Evolutionary conservation across 2,329 filamentous ascomycete species (phyloP).

Genomic region (Pleoardoris graminearum): DNA sequence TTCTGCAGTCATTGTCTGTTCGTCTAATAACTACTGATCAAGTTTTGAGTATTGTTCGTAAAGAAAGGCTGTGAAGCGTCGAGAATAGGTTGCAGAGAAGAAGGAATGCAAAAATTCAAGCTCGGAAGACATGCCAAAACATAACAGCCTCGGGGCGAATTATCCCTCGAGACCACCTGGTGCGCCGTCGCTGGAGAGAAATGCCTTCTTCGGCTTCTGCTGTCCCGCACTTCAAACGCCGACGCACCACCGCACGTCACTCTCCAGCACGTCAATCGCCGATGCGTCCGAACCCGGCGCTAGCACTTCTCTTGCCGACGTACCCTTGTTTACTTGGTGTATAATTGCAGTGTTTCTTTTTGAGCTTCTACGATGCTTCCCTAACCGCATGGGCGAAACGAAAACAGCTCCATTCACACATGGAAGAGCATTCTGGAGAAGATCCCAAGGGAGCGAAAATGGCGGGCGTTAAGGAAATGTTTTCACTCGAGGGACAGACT

Average conservation of each 20-base stretch:
- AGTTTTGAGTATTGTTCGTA: too few species aligned
- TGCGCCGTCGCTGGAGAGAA: slow-evolving; percentile 28
- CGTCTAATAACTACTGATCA: background rate
- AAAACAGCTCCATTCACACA: background rate
- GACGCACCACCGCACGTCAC: slow-evolving; percentile 16
- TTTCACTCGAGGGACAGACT: slow-evolving; percentile 55
- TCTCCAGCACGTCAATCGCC: slow-evolving; percentile 14
- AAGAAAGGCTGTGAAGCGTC: background rate
- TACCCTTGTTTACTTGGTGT: background rate
- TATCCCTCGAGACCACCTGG: slow-evolving; percentile 21
- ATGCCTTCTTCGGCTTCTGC: slow-evolving; percentile 38
- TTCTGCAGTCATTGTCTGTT: slow-evolving; percentile 26
- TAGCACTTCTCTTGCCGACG: slow-evolving; percentile 3
- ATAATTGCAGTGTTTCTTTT: background rate
- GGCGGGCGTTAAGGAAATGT: slow-evolving; percentile 47
- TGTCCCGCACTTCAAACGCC: slow-evolving; percentile 33
- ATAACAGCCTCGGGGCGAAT: slow-evolving; percentile 21
- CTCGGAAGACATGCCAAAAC: background rate
- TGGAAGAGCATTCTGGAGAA: background rate
- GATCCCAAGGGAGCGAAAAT: slow-evolving; percentile 14
- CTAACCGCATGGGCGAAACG: background rate
- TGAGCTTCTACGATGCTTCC: background rate
- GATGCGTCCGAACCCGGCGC: slow-evolving; percentile 11
- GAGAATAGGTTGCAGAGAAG: too few species aligned
- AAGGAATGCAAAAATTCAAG: background rate